These are phyloP conservation scores for Fusarium anthophilum DNA, from an alignment of 2,329 filamentous ascomycete species.

Conservation along the genomic window DNA sequence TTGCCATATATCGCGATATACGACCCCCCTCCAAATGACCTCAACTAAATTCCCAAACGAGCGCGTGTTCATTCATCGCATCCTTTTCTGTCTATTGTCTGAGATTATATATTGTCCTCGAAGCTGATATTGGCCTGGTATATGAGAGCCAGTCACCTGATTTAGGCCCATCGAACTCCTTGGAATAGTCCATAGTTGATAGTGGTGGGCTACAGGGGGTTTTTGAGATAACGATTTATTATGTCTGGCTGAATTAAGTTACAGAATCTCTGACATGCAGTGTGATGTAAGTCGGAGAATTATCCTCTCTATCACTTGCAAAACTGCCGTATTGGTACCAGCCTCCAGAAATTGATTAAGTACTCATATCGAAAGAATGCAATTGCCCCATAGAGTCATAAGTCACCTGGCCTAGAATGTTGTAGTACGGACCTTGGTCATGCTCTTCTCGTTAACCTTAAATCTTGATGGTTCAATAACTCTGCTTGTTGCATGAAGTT, in stretches of 20 bases:
- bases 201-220: too few species aligned
- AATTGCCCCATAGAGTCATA: background rate
- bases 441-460: background rate
- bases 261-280: too few species aligned
- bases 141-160: background rate
- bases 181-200: background rate
- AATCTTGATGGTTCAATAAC: background rate
- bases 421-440: background rate
- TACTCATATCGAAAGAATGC: background rate
- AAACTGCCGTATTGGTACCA: background rate
- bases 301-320: background rate
- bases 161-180: background rate
- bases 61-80: background rate
- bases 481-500: background rate
- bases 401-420: background rate
- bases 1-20: background rate
- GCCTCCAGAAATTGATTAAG: background rate
- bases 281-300: background rate
- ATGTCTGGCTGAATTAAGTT: background rate
- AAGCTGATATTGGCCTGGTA: background rate
- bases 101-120: background rate
- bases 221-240: background rate
- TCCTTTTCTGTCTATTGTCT: too few species aligned
- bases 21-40: background rate
- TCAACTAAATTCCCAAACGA: background rate